phyloP scores from a whole-genome alignment of 108 stramenopile genomes.

The Cyclotella choctawhatcheeana region DNA sequence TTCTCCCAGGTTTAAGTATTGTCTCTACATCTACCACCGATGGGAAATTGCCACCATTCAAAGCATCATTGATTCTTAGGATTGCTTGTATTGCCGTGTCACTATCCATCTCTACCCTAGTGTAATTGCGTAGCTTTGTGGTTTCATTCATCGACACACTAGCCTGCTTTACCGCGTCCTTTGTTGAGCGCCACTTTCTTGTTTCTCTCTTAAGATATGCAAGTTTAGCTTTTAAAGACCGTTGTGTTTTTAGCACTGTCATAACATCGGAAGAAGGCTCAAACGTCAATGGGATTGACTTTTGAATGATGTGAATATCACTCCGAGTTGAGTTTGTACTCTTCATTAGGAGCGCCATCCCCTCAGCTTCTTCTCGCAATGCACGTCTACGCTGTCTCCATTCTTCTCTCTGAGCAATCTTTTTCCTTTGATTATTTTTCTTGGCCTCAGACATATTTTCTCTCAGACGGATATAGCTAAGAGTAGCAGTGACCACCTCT shows the following conservation, averaged over 20 bases:
- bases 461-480: constrained; percentile 51
- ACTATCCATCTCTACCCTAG: background rate
- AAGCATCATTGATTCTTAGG: constrained; percentile 54
- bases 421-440: constrained; percentile 39
- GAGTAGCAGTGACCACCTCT: constrained; percentile 69
- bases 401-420: constrained; percentile 24
- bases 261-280: constrained; percentile 35
- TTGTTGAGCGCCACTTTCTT: background rate
- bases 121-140: constrained; percentile 20
- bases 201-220: constrained; percentile 60
- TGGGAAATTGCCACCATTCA: constrained; percentile 57
- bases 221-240: constrained; percentile 58
- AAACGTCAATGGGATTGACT: constrained; percentile 27
- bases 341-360: background rate
- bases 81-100: constrained; percentile 58
- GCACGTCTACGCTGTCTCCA: constrained; percentile 33
- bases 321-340: background rate
- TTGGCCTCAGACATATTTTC: constrained; percentile 51
- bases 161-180: background rate
- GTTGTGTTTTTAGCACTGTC: constrained; percentile 22
- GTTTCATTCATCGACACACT: constrained; percentile 5
- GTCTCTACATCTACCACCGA: constrained; percentile 57
- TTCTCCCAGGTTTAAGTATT: constrained; percentile 55
- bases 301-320: background rate
- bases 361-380: constrained; percentile 26